A percentile compares a stretch with the other conserved stretches of the same genome.
Conservation (phyloP, 1,139 yeast species). For the Magnusiomyces ingens region DNA sequence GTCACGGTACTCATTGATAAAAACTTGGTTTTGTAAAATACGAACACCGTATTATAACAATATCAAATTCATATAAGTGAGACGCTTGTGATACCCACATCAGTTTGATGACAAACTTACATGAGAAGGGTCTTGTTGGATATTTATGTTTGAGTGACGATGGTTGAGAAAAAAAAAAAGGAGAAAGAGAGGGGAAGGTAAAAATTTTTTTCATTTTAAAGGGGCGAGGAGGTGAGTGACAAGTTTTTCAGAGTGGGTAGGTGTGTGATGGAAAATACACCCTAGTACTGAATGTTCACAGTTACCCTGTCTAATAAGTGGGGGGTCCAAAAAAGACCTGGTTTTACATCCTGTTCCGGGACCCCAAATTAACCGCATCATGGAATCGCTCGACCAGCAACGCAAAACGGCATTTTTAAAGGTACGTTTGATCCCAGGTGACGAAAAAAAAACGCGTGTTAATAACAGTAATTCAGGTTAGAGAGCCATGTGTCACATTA, state of each 20-base stretch:
- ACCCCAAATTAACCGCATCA: too few relatives aligned
- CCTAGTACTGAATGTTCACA: too few relatives aligned
- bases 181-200: background rate
- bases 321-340: too few relatives aligned
- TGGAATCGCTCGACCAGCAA: too few relatives aligned
- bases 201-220: too few relatives aligned
- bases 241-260: too few relatives aligned
- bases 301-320: too few relatives aligned
- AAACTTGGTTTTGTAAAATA: background rate
- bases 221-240: too few relatives aligned
- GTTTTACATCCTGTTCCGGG: too few relatives aligned
- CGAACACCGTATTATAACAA: background rate
- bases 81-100: conserved; percentile 13
- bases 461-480: conserved; percentile 10
- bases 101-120: conserved; percentile 11
- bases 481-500: conserved; percentile 35
- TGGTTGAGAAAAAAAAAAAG: background rate
- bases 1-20: conserved; percentile 3
- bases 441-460: background rate
- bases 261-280: too few relatives aligned
- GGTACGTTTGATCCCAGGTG: background rate
- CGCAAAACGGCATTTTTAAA: background rate
- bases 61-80: background rate
- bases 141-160: background rate
- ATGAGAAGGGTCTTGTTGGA: background rate